Base-by-base conservation (phyloP, 345 rosid genomes). In the Euphorbia pulcherrima region DNA sequence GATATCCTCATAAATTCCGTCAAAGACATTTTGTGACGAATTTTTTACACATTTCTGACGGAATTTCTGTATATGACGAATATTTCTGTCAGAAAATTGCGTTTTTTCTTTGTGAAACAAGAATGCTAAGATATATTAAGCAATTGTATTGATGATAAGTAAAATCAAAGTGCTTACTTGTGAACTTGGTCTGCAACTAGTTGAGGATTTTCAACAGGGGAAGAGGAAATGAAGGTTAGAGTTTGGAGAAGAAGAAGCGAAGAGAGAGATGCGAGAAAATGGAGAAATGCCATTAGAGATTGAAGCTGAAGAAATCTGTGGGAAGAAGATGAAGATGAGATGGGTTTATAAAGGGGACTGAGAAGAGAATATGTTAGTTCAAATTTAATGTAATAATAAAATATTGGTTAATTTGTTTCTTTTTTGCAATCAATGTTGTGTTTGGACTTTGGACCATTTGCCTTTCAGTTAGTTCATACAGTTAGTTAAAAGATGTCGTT, bases 131-230 rank as follows among this genome's bases (percentile, higher is more conserved):
- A n/a, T n/a, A n/a, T n/a, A 21, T 14, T 23, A 51, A 7, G 37
- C 7, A 33, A 33, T 33, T 33, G 37, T 33, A 33, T 33, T 33
- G 7, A 33, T 3, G 4, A 33, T 33, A 33, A 33, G 37, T 33
- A 33, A 33, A n/a, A 33, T 33, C 1, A 26, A 57, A 13, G 37
- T 28, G 11, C 23, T 9, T 63, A 75, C 75, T 39, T 61, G 64
- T 65, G 67, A 8, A 75, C 74, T 75, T 75, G 71, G 11, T 70
- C 54, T 9, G 37, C 79, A 12, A 60, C 75, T 7, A 70, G 9
- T 29, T 70, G 74, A 46, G 79, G 79, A 61, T 75, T 74, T 21
- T 71, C 68, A n/a, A 65, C 59, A 8, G 68, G 68, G 20, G 68
- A 75, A 29, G 71, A 59, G 39, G 64, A 60, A 59, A 60, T 65